These are phyloP conservation scores for Lepiota brunneoincarnata DNA, from an alignment of 768 basidiomycete species.

Conservation along the genomic window DNA sequence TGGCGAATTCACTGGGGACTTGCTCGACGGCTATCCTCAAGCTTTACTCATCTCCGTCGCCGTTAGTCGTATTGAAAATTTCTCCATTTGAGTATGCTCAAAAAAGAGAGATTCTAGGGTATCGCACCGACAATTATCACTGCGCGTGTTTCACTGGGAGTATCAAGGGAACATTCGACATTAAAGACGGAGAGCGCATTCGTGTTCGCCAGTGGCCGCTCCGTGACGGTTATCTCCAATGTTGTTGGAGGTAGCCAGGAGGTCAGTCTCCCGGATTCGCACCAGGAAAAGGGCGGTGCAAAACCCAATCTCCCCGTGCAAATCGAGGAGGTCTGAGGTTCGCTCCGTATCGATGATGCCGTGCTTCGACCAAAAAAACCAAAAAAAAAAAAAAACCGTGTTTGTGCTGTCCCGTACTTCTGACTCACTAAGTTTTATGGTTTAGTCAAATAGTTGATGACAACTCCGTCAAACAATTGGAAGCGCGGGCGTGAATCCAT, in stretches of 20 bases:
- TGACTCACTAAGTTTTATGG: no score
- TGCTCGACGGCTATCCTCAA: conserved; percentile 1
- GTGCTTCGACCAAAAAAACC: no score
- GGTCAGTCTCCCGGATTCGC: not conserved
- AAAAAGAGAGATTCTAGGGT: not conserved
- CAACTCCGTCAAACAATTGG: no score
- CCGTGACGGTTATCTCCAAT: not conserved
- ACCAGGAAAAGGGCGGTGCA: not conserved
- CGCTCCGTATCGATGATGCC: no score
- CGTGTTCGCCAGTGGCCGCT: not conserved
- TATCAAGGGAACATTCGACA: conserved; percentile 2
- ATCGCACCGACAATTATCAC: conserved; percentile 7
- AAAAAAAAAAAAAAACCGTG: no score
- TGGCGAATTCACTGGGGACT: not conserved
- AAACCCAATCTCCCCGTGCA: not conserved
- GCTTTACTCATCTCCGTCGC: conserved; percentile 1
- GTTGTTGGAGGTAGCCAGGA: not conserved
- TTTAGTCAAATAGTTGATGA: no score
- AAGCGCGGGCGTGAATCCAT: no score
- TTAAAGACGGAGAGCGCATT: not conserved
- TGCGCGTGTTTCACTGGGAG: not conserved
- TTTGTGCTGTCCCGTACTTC: no score
- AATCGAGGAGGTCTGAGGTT: not conserved
- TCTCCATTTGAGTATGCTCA: not conserved
- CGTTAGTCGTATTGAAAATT: not conserved